Conservation (phyloP, 306 rosid species). For the Vicia sativa region DNA sequence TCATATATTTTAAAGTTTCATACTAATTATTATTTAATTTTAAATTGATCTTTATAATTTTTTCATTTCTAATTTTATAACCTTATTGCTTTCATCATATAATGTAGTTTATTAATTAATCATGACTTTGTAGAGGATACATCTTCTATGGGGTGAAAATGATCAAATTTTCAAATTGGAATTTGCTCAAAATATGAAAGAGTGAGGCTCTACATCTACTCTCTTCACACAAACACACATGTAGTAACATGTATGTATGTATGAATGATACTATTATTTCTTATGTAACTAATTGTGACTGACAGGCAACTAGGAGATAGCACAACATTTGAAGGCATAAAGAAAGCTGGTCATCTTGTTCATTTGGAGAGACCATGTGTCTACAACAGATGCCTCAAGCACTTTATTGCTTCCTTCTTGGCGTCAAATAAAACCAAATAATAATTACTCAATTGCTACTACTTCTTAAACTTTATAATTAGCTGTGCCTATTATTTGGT, state of each 20-base stretch:
- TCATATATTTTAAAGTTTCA: too few species aligned
- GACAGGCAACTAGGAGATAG: conserved; percentile 59
- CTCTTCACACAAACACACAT: not conserved
- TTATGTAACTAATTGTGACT: not conserved
- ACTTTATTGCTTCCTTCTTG: conserved; percentile 34
- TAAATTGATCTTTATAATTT: not conserved
- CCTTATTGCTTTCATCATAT: too few species aligned
- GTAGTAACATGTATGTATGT: not conserved
- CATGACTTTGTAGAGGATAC: conserved; percentile 57
- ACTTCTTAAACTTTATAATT: not conserved
- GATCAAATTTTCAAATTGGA: conserved; percentile 80
- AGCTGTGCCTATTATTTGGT: not conserved
- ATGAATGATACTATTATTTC: not conserved
- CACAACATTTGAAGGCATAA: conserved; percentile 58
- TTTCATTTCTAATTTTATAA: too few species aligned
- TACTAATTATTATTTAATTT: too few species aligned
- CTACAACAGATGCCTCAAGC: conserved; percentile 47
- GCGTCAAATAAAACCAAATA: conserved; percentile 11
- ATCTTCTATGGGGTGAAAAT: conserved; percentile 89
- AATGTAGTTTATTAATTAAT: not conserved
- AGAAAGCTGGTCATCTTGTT: conserved; percentile 81
- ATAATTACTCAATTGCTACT: not conserved
- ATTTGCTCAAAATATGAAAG: conserved; percentile 74
- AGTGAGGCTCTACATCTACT: conserved; percentile 46
- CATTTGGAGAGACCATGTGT: conserved; percentile 75